Conservation (phyloP, 352 stramenopile genomes). For the Phytophthora tubulina region DNA sequence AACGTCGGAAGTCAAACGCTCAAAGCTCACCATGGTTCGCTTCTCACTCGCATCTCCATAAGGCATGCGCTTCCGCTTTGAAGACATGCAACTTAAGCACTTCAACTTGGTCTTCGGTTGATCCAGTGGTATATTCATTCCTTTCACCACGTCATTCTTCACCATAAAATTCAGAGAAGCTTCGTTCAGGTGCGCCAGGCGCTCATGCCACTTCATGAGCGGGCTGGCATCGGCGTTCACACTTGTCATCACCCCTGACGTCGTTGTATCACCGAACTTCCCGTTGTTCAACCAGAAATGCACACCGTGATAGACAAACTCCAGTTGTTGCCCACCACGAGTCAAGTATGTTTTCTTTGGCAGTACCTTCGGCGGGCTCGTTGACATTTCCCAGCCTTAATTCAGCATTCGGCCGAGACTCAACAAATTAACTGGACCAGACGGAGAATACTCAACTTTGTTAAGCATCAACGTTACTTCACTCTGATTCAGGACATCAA, state of each 20-base stretch:
- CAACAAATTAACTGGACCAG: conserved; percentile 10
- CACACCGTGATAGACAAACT: background rate
- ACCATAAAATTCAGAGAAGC: conserved; percentile 11
- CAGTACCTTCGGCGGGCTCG: background rate
- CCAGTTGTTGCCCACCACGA: background rate
- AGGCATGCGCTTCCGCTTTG: conserved; percentile 4
- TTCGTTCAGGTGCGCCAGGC: conserved; percentile 13
- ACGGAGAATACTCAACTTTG: conserved; percentile 4
- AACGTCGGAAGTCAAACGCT: conserved; percentile 7
- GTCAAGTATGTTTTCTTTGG: conserved; percentile 11
- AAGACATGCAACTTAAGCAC: conserved; percentile 10
- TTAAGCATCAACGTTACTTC: background rate
- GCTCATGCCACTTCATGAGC: conserved; percentile 14
- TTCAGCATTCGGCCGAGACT: conserved; percentile 8
- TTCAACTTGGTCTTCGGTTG: conserved; percentile 14
- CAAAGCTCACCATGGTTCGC: conserved; percentile 1
- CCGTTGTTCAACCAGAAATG: conserved; percentile 18
- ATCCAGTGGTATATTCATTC: conserved; percentile 3
- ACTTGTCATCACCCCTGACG: background rate
- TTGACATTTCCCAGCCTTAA: conserved; percentile 1
- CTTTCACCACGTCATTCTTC: conserved; percentile 11
- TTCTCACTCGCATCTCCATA: conserved; percentile 10
- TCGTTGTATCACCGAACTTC: background rate
- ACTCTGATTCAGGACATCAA: background rate
- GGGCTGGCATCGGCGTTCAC: conserved; percentile 6